Base-by-base conservation (phyloP, 805 yeast species). In the Nakazawaea ishiwadae region DNA sequence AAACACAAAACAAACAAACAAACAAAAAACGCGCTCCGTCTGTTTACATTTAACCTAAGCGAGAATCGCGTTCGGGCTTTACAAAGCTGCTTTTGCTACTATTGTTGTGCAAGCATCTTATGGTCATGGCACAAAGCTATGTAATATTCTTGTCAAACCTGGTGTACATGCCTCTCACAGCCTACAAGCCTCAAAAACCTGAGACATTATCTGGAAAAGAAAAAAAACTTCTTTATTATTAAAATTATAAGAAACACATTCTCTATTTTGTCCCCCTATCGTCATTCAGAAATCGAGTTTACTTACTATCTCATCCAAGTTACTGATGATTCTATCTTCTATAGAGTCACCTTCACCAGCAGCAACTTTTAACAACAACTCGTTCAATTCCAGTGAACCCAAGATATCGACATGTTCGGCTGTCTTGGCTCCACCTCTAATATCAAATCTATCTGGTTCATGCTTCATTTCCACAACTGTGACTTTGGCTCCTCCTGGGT, bases 341-440 rank as follows among this genome's bases (percentile, higher is more conserved):
- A 93, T 84, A 15, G 68, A 59, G 36, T 77, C 77, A 2, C 95
- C 96, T 27, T 69, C 59, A 0, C 99, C 99, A 32, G 86, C 69
- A 1, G 90, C 97, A 14, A 93, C 88, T 47, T 75, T 75, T 41
- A 91, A 66, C 10, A 93, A 68, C 53, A 90, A 66, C 55, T 93
- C 99, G 57, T 93, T 93, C 58, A 93, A 67, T 55, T 84, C 95
- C 1, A 97, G 87, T 48, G 95, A 80, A 2, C 99, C 99, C 35
- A 93, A 68, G 35, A 93, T 90, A 58, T 93, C 99, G 21, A 93
- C 99, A 60, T 93, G 99, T 54, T 93, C 99, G 1, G 98, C 97
- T 1, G 97, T 91, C 58, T 84, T 85, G 9, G 96, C 95, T 11
- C 99, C 99, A 19, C 99, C 99, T 49, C 99, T 75, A 26, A 93